A percentile compares a stretch with the other conserved stretches of the same genome.
These are phyloP conservation scores for Colletotrichum liaoningense DNA, from an alignment of 2,329 filamentous ascomycete species.

Conservation along the genomic window DNA sequence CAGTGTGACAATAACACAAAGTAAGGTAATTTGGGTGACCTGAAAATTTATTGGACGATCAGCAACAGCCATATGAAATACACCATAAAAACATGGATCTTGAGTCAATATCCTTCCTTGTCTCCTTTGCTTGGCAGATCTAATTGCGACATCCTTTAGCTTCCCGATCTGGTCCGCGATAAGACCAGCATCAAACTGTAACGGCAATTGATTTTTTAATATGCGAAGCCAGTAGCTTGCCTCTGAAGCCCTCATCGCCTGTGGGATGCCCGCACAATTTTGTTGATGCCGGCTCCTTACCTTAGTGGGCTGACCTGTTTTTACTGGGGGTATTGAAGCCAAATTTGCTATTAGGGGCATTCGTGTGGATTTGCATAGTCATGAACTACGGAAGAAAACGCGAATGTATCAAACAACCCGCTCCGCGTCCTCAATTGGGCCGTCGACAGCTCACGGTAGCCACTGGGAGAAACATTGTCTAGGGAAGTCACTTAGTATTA, in stretches of 20 bases:
- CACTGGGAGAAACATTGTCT: too few species aligned
- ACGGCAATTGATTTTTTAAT: not conserved
- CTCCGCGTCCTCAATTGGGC: not conserved
- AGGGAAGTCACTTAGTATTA: not conserved
- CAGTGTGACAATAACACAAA: too few species aligned
- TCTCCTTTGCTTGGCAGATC: not conserved
- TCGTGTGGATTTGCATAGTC: not conserved
- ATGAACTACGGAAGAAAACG: not conserved
- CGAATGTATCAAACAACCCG: too few species aligned
- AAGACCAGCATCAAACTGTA: not conserved
- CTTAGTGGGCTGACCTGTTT: not conserved
- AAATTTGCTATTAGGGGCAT: not conserved
- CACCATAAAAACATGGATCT: not conserved
- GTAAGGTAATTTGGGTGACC: not conserved
- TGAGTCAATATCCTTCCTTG: conserved; percentile 9
- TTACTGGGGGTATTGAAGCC: not conserved
- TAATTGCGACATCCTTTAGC: conserved; percentile 2
- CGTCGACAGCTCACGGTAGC: not conserved
- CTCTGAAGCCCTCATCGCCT: too few species aligned
- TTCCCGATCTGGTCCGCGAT: not conserved
- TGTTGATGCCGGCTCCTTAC: not conserved
- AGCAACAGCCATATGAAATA: not conserved
- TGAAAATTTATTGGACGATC: not conserved
- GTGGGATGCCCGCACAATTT: not conserved
- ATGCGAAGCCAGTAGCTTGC: not conserved